phyloP scores from a whole-genome alignment of 345 rosid genomes.

The Gossypium mustelinum region DNA sequence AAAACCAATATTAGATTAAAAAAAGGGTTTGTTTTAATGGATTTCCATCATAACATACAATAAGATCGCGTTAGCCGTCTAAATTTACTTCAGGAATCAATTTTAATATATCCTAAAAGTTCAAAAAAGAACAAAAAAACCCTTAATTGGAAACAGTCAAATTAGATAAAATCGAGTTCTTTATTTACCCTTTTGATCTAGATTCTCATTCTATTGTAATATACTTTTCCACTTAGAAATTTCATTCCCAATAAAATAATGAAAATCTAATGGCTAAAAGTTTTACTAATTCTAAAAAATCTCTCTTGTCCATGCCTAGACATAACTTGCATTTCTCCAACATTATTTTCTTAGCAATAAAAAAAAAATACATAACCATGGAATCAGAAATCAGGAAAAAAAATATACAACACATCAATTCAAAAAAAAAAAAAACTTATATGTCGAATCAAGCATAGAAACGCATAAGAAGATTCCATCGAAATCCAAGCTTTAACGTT shows the following conservation, averaged over 20 bases:
- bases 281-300: not conserved
- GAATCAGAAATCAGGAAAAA: not conserved
- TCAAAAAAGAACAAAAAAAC: not conserved
- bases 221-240: not conserved
- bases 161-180: not conserved
- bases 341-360: too few species aligned
- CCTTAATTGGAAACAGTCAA: constrained; percentile 4
- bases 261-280: not conserved
- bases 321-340: not conserved
- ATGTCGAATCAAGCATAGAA: not conserved
- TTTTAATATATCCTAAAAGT: not conserved
- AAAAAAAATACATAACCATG: not conserved
- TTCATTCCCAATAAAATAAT: not conserved
- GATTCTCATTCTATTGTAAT: not conserved
- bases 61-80: not conserved
- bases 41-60: not conserved
- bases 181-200: constrained; percentile 4
- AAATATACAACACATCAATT: too few species aligned
- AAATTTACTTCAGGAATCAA: not conserved
- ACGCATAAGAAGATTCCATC: not conserved
- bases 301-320: not conserved
- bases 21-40: not conserved
- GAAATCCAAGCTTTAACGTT: constrained; percentile 1
- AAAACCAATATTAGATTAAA: not conserved
- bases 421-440: too few species aligned